Evolutionary conservation across 768 basidiomycete genomes (phyloP), one percentile per base, ranked within the genome.

Genomic region (Lentinula boryana): DNA sequence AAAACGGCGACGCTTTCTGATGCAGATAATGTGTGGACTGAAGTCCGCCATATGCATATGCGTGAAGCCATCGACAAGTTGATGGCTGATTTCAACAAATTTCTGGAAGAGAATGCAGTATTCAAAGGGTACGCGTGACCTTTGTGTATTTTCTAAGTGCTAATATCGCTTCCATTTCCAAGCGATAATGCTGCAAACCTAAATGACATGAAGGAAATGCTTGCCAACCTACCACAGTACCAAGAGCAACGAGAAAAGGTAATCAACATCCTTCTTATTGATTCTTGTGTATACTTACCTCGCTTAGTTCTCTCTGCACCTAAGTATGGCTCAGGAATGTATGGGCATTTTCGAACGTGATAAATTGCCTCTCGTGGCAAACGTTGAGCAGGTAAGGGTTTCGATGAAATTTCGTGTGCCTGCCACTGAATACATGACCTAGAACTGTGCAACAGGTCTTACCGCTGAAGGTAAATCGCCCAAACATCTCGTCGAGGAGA

Each of bases 191-290:
- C 90, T 8, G 89, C 91, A 51, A 95, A 85, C 67, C 72, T 99
- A 51, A 96, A 95, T 68, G 96, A 98, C 74, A 95, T 99, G 92
- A 98, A 97, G 73, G 97, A 99, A 68, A 97, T 98, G 96, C 79
- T 99, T 36, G 97, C 97, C 35, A 93, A 79, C 68, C 71, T 99
- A 63, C 95, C 95, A 1, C 93, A 97, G 73, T 97, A 91, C 67
- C 91, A 95, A 74, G 95, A 97, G 64, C 91, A 93, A 66, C 84
- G 96, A 60, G 95, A 99, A 71, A 95, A 94, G 84, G 94, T 89
- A 40, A 18, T 73, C 62, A 12, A 33, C 16, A 35, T 52, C 23
- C 44, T 4, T 43, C 32, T 15, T 36, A 59, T 21, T 58, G 21
- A 31, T 18, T 18, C 15, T n/a, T 33, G 57, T n/a, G 27, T 16